Evolutionary conservation across 176 grass and related monocot genomes (phyloP), one percentile per base, ranked within the genome.

Genomic region (Lolium rigidum): DNA sequence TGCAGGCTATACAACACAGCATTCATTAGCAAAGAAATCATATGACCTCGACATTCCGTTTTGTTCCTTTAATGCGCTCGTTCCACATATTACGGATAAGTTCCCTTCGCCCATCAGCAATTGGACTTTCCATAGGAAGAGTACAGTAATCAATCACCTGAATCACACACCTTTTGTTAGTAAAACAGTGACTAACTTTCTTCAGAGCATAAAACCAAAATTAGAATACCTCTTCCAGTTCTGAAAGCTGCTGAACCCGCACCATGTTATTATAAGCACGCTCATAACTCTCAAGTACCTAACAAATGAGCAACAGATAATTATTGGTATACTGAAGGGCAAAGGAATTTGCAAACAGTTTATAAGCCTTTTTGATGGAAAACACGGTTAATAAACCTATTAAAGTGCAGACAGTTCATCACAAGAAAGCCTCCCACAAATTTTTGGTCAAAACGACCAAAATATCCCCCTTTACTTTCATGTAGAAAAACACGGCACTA

Each of bases 71-170:
- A 75, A 98, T 98, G 35, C 96, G 96, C 77, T 98, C 92, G 83
- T 92, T 98, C 96, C 96, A 98, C 96, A 98, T 98, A 84, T 94
- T 98, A 51, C 96, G 93, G 63, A 98, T 98, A 80, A 98, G 90
- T 85, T 98, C 96, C 75, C 91, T 95, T 84, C 92, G 79, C 67
- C 93, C 91, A 2, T 94, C 96, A 75, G 96, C 92, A 88, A 98
- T 90, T 48, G 86, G 70, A 75, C 89, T 95, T 68, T 89, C 93
- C 70, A 83, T 39, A 1, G 96, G 96, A 85, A 98, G 93, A 77
- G 93, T 95, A 76, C 92, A 94, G 84, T 98, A 98, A 84, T 98
- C 96, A 89, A 98, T 98, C 75, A 98, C 96, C 95, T 98, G 51
- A 80, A 78, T 87, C 57, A 58, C 26, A 25, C 28, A 31, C 13